Percentiles rank a stretch among this genome's conserved stretches.
Evolutionary conservation across 2,329 filamentous ascomycete species (phyloP).

Genomic region (Tolypocladium ovalisporum): DNA sequence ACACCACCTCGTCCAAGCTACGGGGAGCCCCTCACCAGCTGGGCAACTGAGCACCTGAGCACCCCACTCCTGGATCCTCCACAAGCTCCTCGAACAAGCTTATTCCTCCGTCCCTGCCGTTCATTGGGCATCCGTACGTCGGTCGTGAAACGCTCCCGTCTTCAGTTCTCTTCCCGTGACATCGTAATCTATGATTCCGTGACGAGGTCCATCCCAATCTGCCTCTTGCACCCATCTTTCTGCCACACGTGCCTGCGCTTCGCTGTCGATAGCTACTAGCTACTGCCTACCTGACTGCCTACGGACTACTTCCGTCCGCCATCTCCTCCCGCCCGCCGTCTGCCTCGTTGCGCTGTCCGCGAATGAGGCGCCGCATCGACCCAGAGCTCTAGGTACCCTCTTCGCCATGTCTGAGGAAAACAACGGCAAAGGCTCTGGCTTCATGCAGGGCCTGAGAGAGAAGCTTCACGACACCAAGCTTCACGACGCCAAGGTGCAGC

Average conservation of each 20-base stretch:
- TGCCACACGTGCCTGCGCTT: neutral
- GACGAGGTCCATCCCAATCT: neutral
- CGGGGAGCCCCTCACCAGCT: neutral
- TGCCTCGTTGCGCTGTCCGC: neutral
- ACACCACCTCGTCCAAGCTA: too few relatives aligned
- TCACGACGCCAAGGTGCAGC: slow-evolving; percentile 43
- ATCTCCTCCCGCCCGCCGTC: neutral
- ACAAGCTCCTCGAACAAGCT: neutral
- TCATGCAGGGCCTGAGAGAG: slow-evolving; percentile 41
- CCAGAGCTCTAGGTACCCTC: neutral
- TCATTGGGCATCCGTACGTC: neutral
- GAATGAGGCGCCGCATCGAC: neutral
- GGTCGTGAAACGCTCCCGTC: neutral
- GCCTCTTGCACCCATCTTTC: neutral
- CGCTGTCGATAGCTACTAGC: neutral
- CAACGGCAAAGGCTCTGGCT: slow-evolving; percentile 11
- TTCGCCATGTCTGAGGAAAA: slow-evolving; percentile 16
- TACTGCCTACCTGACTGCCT: too few relatives aligned
- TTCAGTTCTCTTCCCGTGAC: neutral
- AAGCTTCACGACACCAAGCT: slow-evolving; percentile 43
- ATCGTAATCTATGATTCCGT: neutral
- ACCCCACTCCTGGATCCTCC: neutral
- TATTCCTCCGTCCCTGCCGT: neutral
- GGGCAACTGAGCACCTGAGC: neutral
- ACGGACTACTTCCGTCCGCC: neutral